A percentile compares a stretch with the other conserved stretches of the same genome.
These are phyloP conservation scores for Aspergillus novoparasiticus DNA, from an alignment of 2,329 filamentous ascomycete species.

Conservation along the genomic window DNA sequence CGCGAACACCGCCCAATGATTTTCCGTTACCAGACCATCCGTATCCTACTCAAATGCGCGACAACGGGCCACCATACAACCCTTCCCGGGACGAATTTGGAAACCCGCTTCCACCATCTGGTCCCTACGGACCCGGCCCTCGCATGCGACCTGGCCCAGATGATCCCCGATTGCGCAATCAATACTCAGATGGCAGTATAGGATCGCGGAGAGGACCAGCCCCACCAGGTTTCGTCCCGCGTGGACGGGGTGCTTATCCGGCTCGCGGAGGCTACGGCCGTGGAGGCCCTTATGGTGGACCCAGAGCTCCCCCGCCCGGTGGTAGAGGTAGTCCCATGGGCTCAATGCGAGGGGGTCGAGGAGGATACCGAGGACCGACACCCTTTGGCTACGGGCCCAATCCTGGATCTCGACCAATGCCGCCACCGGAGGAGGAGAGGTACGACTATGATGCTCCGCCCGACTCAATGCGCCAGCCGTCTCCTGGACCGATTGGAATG, in stretches of 20 bases:
- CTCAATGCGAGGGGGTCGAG: conserved; percentile 38
- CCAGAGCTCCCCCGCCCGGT: conserved; percentile 36
- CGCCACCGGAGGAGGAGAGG: conserved; percentile 28
- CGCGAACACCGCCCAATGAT: conserved; percentile 34
- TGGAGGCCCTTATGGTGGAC: conserved; percentile 41
- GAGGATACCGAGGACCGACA: conserved; percentile 47
- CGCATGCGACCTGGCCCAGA: conserved; percentile 46
- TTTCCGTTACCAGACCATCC: conserved; percentile 28
- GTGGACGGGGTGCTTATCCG: conserved; percentile 60
- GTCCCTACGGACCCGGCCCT: conserved; percentile 29
- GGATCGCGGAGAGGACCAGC: conserved; percentile 44
- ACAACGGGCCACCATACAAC: conserved; percentile 34
- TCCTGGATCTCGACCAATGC: conserved; percentile 24
- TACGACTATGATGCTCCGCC: conserved; percentile 28
- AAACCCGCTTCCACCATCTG: conserved; percentile 42
- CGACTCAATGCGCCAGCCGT: conserved; percentile 30
- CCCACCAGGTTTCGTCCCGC: conserved; percentile 49
- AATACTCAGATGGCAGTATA: conserved; percentile 52
- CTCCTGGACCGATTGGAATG: conserved; percentile 38
- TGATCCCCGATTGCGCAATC: conserved; percentile 47
- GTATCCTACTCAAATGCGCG: conserved; percentile 33
- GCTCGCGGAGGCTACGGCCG: conserved; percentile 49
- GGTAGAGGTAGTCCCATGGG: conserved; percentile 49
- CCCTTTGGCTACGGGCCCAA: conserved; percentile 55
- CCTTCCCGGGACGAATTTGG: conserved; percentile 41